phyloP scores from a whole-genome alignment of 2,329 filamentous ascomycete genomes.

The Polychaeton citri region DNA sequence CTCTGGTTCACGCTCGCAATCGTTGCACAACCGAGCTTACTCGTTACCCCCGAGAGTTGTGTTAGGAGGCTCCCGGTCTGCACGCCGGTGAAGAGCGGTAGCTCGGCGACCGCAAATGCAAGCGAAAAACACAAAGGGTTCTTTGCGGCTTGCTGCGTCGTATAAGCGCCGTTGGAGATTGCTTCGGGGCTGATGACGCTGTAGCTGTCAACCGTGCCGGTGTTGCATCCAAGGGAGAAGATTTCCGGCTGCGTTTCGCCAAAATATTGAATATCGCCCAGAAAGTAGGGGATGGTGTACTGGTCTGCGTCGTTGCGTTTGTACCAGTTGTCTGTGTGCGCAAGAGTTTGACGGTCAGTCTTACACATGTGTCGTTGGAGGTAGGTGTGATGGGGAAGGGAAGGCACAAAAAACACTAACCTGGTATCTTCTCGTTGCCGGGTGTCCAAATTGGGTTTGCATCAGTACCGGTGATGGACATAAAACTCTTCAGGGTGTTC shows the following conservation, averaged over 20 bases:
- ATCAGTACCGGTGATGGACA: constrained; percentile 18
- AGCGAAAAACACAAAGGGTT: constrained; percentile 16
- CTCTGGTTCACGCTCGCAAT: constrained; percentile 9
- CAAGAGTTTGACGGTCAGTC: not conserved
- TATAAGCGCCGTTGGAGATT: constrained; percentile 31
- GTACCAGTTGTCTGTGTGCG: constrained; percentile 20
- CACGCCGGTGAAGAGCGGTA: constrained; percentile 11
- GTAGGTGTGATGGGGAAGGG: not conserved
- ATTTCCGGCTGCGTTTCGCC: constrained; percentile 15
- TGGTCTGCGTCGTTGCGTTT: constrained; percentile 15
- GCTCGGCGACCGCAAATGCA: constrained; percentile 10
- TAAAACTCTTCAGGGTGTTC: constrained; percentile 15
- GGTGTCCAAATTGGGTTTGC: constrained; percentile 15
- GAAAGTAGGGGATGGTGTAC: constrained; percentile 19
- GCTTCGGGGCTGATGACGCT: constrained; percentile 18
- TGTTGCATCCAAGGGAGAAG: constrained; percentile 22
- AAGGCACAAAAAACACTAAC: constrained; percentile 15
- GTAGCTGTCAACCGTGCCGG: constrained; percentile 21
- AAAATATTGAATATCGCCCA: constrained; percentile 16
- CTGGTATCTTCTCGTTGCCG: constrained; percentile 26
- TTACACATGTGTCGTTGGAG: not conserved
- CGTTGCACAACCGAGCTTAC: not conserved
- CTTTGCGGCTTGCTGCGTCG: constrained; percentile 15
- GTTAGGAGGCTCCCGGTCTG: constrained; percentile 4
- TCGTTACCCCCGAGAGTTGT: constrained; percentile 3